phyloP scores from a whole-genome alignment of 2,329 filamentous ascomycete species.

The Tolypocladium album region DNA sequence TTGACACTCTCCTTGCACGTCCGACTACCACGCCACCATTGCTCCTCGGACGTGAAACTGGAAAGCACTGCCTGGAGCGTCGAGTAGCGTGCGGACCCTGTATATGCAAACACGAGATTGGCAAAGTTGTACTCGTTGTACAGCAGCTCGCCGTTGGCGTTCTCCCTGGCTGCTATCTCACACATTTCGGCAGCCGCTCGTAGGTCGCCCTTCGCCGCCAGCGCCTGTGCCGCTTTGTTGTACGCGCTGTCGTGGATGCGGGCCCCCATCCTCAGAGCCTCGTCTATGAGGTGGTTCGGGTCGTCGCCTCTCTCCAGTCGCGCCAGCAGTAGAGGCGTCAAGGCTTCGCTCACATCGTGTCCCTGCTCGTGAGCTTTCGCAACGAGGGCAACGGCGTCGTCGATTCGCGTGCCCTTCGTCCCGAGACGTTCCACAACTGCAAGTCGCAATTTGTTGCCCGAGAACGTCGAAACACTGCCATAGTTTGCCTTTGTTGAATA shows the following conservation, averaged over 20 bases:
- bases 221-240: conserved; percentile 21
- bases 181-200: conserved; percentile 21
- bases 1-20: conserved; percentile 27
- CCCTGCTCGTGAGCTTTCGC: conserved; percentile 25
- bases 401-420: conserved; percentile 14
- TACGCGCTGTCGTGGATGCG: conserved; percentile 24
- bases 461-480: not conserved
- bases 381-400: conserved; percentile 28
- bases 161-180: conserved; percentile 22
- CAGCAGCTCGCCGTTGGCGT: conserved; percentile 22
- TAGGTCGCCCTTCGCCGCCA: conserved; percentile 17
- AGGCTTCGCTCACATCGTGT: conserved; percentile 27
- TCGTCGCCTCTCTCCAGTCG: conserved; percentile 23
- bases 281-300: conserved; percentile 13
- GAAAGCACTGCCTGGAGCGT: conserved; percentile 18
- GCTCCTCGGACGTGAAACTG: conserved; percentile 17
- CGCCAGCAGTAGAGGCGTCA: conserved; percentile 27
- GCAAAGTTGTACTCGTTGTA: conserved; percentile 28
- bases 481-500: not conserved
- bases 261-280: conserved; percentile 14
- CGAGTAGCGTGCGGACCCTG: conserved; percentile 18
- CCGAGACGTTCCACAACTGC: conserved; percentile 33
- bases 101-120: conserved; percentile 23
- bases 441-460: conserved; percentile 25
- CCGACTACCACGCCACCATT: conserved; percentile 25